Base-by-base conservation (phyloP, 345 rosid genomes). In the Pugionium cornutum region DNA sequence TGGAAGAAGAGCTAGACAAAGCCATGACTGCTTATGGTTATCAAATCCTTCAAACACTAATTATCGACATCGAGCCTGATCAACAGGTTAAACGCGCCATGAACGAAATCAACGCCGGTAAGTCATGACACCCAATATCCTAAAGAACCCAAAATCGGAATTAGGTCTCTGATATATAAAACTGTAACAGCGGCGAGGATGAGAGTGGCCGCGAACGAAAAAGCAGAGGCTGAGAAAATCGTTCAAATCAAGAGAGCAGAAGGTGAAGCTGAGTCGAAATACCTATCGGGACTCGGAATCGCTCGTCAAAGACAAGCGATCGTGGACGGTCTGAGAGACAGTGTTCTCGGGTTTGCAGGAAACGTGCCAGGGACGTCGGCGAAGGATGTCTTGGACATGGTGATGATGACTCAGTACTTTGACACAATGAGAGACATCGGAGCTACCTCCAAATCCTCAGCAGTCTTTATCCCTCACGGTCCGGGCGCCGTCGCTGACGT, bases 181-280 rank as follows among this genome's bases (percentile, higher is more conserved):
- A 18, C 18, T 18, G 18, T 18, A 18, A 18, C 70, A 80, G 86
- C 84, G 61, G 83, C 84, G 63, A 78, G 86, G 75, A 35, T 83
- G 83, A 78, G 84, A 68, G 62, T 78, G 54, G 86, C 84, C 9
- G 80, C 86, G 10, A 80, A 42, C 29, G 83, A 83, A 48, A 83
- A 80, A 68, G 86, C 84, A 47, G 86, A 83, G 67, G 84, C 84
- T 6, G 84, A 83, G 76, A 83, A 83, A 43, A 80, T 83, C 48
- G 51, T 78, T 46, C 86, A 83, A 73, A 83, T 83, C 6, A 83
- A 83, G 78, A 66, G 80, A 71, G 84, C 84, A 29, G 86, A 80
- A 67, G 86, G 84, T 5, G 86, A 74, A 61, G 77, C 83, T 1
- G 86, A 80, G 66, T 78, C 86, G 3, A 83, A 83, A 34, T 83